phyloP scores from a whole-genome alignment of 768 basidiomycete genomes.

The Xerocomellus intermedius region DNA sequence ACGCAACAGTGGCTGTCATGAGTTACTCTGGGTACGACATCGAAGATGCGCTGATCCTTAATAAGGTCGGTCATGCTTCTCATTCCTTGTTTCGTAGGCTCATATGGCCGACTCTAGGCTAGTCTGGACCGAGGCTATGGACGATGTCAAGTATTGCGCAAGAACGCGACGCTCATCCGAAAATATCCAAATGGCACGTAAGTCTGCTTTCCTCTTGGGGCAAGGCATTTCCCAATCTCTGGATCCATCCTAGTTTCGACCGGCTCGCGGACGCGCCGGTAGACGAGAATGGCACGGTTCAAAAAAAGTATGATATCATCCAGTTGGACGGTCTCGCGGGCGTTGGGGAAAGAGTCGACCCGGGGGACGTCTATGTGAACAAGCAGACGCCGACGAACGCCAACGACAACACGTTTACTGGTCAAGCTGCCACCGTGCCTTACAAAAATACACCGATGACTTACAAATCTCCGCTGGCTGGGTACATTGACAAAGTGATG shows the following conservation, averaged over 20 bases:
- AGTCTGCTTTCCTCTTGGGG: constrained; percentile 39
- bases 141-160: constrained; percentile 94
- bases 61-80: constrained; percentile 56
- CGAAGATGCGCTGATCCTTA: constrained; percentile 96
- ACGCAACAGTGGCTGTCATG: constrained; percentile 98
- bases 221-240: constrained; percentile 7
- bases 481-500: constrained; percentile 97
- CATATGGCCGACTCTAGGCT: constrained; percentile 48
- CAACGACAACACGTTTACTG: constrained; percentile 86
- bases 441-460: constrained; percentile 92
- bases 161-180: constrained; percentile 90
- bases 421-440: constrained; percentile 76
- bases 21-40: constrained; percentile 99
- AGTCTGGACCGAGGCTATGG: constrained; percentile 97
- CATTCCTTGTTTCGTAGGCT: constrained; percentile 4
- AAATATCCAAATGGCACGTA: constrained; percentile 97
- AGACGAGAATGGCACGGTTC: constrained; percentile 75
- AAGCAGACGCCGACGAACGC: constrained; percentile 95
- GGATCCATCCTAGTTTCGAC: constrained; percentile 61
- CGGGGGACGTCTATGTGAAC: constrained; percentile 93
- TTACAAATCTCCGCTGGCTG: constrained; percentile 92
- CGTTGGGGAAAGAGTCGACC: constrained; percentile 91
- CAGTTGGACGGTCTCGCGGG: constrained; percentile 92
- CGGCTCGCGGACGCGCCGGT: constrained; percentile 90
- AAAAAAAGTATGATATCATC: constrained; percentile 88